Conservation (phyloP, 257 asterid species). For the Fraxinus americana region DNA sequence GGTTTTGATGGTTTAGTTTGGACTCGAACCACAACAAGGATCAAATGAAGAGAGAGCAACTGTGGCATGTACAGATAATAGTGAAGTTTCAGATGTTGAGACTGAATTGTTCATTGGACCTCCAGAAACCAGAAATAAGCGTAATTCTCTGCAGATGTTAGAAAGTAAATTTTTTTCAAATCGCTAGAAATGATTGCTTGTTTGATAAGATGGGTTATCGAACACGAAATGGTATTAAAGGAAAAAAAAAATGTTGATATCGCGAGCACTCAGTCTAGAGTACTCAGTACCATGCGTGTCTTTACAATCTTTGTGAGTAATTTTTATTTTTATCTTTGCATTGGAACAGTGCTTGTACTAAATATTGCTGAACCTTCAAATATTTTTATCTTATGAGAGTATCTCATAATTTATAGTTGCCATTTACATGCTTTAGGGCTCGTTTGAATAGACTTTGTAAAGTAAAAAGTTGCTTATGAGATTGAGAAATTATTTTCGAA, state of each 20-base stretch:
- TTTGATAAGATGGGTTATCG: not conserved
- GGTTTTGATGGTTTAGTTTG: constrained; percentile 38
- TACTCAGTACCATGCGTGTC: not conserved
- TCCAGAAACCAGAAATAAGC: constrained; percentile 67
- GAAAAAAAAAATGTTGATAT: too few relatives aligned
- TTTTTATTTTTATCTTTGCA: not conserved
- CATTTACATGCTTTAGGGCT: too few relatives aligned
- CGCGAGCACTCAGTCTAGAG: too few relatives aligned
- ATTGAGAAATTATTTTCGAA: too few relatives aligned
- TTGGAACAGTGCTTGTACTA: not conserved
- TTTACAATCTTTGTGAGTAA: not conserved
- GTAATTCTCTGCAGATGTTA: not conserved
- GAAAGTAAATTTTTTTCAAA: too few relatives aligned
- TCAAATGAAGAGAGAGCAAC: constrained; percentile 41
- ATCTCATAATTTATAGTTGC: not conserved
- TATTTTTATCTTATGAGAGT: not conserved
- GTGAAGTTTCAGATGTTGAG: constrained; percentile 82
- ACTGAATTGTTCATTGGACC: constrained; percentile 84
- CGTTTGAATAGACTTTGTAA: too few relatives aligned
- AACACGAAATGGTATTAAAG: too few relatives aligned
- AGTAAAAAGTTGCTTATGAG: too few relatives aligned
- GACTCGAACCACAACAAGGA: constrained; percentile 28
- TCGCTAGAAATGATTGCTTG: not conserved
- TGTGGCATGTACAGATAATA: constrained; percentile 43
- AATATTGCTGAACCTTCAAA: not conserved